These are phyloP conservation scores for Starmerella powellii DNA, from an alignment of 805 yeast species.

Conservation along the genomic window DNA sequence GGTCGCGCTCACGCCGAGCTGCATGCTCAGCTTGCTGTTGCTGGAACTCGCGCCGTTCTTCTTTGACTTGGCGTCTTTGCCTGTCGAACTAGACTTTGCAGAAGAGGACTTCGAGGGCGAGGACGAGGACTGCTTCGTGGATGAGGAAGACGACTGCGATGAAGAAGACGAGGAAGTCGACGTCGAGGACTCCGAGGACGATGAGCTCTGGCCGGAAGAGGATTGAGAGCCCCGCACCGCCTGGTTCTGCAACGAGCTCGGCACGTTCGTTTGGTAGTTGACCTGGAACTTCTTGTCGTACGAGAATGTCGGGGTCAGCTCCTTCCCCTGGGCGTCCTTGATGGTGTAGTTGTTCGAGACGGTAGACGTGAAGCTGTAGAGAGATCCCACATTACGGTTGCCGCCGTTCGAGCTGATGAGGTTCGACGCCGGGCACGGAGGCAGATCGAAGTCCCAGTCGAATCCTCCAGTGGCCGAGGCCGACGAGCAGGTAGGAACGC, in stretches of 20 bases:
- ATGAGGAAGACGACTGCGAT: conserved; percentile 2
- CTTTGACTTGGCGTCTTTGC: neutral
- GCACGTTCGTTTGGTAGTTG: conserved; percentile 24
- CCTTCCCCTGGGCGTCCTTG: conserved; percentile 26
- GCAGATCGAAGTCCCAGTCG: conserved; percentile 25
- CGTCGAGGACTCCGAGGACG: conserved; percentile 15
- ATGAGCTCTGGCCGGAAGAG: conserved; percentile 5
- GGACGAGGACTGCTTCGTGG: neutral
- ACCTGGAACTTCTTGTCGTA: conserved; percentile 21
- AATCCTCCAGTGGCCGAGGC: conserved; percentile 6
- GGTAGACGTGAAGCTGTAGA: conserved; percentile 23
- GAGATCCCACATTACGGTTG: conserved; percentile 30
- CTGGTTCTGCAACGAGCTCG: conserved; percentile 1
- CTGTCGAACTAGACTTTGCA: too few species aligned
- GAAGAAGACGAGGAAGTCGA: conserved; percentile 11
- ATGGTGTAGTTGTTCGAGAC: conserved; percentile 25
- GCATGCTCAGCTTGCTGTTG: neutral
- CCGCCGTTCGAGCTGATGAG: conserved; percentile 32
- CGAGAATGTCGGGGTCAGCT: conserved; percentile 15
- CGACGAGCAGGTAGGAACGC: conserved; percentile 20
- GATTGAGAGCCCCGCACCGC: neutral
- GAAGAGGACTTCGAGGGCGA: neutral
- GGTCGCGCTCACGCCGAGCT: too few species aligned
- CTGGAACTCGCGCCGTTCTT: neutral
- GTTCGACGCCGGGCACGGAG: conserved; percentile 30